Percentiles rank a stretch among this genome's conserved stretches.
phyloP scores from a whole-genome alignment of 257 asterid species.

The Solanum pinnatisectum region DNA sequence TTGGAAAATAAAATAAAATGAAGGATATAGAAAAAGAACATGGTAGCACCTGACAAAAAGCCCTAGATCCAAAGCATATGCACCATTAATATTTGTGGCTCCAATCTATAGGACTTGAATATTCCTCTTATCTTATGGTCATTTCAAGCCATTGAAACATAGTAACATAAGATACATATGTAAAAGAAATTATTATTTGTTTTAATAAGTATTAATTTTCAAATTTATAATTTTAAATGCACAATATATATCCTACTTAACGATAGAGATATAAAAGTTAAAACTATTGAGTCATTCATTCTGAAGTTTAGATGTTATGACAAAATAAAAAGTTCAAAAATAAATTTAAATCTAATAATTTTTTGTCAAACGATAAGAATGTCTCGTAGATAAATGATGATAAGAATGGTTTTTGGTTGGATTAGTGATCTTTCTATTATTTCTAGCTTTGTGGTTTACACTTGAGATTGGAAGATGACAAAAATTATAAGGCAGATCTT shows the following conservation, averaged over 20 bases:
- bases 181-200: background rate
- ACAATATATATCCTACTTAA: background rate
- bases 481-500: background rate
- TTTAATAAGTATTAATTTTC: background rate
- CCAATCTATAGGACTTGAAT: background rate
- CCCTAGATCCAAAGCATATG: background rate
- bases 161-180: background rate
- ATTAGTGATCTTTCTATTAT: background rate
- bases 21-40: background rate
- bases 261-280: too few relatives aligned
- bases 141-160: background rate
- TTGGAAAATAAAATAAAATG: background rate
- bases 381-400: background rate
- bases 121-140: background rate
- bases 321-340: background rate
- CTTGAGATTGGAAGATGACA: background rate
- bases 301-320: too few relatives aligned
- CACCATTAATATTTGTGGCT: background rate
- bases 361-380: background rate
- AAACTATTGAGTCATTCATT: background rate
- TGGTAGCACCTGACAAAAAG: background rate
- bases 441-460: background rate
- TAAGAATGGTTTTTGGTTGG: background rate
- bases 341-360: background rate
- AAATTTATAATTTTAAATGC: background rate